Percentiles rank a stretch among this genome's conserved stretches.
Evolutionary conservation across 2,329 filamentous ascomycete species (phyloP).

Genomic region (Aspergillus udagawae): DNA sequence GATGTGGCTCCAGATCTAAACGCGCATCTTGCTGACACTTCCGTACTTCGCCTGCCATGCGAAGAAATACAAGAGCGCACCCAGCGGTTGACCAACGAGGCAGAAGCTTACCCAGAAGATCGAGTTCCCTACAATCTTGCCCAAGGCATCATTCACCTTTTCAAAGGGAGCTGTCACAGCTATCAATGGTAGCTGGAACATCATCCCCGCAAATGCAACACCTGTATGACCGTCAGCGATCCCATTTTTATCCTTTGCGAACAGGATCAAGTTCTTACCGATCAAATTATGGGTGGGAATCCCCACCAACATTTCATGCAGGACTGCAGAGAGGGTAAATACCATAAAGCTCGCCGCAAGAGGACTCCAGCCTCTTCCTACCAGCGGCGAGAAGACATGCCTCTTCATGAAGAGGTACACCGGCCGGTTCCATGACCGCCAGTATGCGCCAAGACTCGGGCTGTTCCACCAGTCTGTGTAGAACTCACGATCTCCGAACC

Average conservation of each 20-base stretch:
- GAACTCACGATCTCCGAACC: constrained; percentile 89
- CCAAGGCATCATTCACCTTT: constrained; percentile 69
- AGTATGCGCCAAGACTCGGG: constrained; percentile 79
- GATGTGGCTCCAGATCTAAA: not conserved
- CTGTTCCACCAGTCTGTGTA: constrained; percentile 99
- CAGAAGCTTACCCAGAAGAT: constrained; percentile 98
- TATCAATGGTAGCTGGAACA: constrained; percentile 87
- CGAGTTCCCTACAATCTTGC: constrained; percentile 79
- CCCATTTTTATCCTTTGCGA: not conserved
- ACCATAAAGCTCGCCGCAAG: constrained; percentile 70
- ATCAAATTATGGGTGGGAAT: constrained; percentile 93
- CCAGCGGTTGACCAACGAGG: constrained; percentile 88
- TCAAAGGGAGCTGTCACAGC: constrained; percentile 73
- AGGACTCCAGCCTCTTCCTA: constrained; percentile 76
- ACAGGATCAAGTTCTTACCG: constrained; percentile 49
- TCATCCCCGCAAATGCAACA: constrained; percentile 91
- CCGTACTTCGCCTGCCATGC: constrained; percentile 98
- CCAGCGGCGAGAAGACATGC: constrained; percentile 84
- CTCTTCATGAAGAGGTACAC: constrained; percentile 96
- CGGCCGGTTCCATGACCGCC: constrained; percentile 96
- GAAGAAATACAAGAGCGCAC: constrained; percentile 91
- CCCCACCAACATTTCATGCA: constrained; percentile 91
- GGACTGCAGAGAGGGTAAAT: constrained; percentile 79
- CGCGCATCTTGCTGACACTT: constrained; percentile 55
- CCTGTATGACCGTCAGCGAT: constrained; percentile 46